phyloP scores from a whole-genome alignment of 768 basidiomycete genomes.

The Sporobolomyces phaffii region DNA sequence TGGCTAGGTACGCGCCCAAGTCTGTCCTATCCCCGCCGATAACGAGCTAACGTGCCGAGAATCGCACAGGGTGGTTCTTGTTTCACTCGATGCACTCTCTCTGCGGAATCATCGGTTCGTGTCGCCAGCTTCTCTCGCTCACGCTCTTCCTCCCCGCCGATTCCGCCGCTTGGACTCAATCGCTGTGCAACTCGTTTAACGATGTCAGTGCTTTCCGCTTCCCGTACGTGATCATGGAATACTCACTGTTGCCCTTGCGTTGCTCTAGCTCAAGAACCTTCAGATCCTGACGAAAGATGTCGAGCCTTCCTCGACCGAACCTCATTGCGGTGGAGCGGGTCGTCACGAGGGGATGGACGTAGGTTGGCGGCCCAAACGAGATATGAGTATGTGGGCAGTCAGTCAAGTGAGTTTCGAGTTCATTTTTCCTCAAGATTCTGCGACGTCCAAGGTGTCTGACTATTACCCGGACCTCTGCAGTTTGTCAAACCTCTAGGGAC shows the following conservation, averaged over 20 bases:
- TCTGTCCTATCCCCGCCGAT: too few species aligned
- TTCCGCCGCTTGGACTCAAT: constrained; percentile 27
- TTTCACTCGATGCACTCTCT: constrained; percentile 40
- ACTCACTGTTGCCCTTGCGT: not conserved
- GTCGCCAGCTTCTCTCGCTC: constrained; percentile 22
- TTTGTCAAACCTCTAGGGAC: constrained; percentile 31
- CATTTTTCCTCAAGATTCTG: not conserved
- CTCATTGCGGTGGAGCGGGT: constrained; percentile 12
- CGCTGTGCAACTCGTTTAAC: constrained; percentile 15
- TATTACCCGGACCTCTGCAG: not conserved
- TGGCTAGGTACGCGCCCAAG: constrained; percentile 30
- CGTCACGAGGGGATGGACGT: constrained; percentile 32
- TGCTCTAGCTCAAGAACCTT: constrained; percentile 18
- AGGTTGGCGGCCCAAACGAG: constrained; percentile 21
- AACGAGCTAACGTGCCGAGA: too few species aligned
- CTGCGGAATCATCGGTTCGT: constrained; percentile 38
- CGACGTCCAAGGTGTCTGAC: not conserved
- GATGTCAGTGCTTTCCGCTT: constrained; percentile 1
- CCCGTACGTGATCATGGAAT: not conserved
- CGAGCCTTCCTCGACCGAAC: constrained; percentile 7
- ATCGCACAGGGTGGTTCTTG: constrained; percentile 34
- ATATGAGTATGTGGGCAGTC: constrained; percentile 30
- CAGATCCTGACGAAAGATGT: constrained; percentile 34
- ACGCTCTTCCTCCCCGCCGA: constrained; percentile 27
- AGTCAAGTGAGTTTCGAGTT: constrained; percentile 17